Percentiles rank a stretch among this genome's conserved stretches.
These are phyloP conservation scores for Linderina pennispora DNA, from an alignment of 192 early-diverging fungal species.

Conservation along the genomic window DNA sequence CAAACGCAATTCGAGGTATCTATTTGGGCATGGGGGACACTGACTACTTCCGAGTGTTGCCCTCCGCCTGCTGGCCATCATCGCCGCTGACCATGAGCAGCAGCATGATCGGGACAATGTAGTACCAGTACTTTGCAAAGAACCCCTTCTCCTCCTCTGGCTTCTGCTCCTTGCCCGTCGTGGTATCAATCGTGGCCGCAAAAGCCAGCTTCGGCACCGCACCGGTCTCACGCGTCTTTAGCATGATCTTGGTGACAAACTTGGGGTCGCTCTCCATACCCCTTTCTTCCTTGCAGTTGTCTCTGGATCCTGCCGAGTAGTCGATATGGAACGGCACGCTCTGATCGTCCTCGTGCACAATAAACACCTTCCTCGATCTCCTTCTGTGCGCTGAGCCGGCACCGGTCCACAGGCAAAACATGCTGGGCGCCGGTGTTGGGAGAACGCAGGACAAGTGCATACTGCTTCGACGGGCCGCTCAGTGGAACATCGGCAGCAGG, in stretches of 20 bases:
- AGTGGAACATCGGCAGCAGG: background rate
- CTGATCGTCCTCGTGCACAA: slow-evolving; percentile 13
- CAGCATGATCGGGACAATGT: slow-evolving; percentile 46
- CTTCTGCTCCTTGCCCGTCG: slow-evolving; percentile 38
- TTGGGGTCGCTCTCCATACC: background rate
- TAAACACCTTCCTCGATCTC: slow-evolving; percentile 32
- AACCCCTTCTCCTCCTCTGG: slow-evolving; percentile 48
- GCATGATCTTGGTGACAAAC: slow-evolving; percentile 11
- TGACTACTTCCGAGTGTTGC: slow-evolving; percentile 8
- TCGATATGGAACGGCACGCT: slow-evolving; percentile 29
- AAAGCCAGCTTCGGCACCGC: slow-evolving; percentile 25
- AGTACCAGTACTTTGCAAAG: slow-evolving; percentile 56
- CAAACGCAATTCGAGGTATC: no score
- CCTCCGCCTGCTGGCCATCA: slow-evolving; percentile 40
- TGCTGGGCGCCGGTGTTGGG: slow-evolving; percentile 9
- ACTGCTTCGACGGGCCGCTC: slow-evolving; percentile 3
- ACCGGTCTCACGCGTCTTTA: slow-evolving; percentile 14
- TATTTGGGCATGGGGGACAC: background rate
- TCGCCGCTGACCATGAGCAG: slow-evolving; percentile 36
- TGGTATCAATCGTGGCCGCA: slow-evolving; percentile 17
- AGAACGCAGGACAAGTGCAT: slow-evolving; percentile 20
- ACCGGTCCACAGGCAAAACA: slow-evolving; percentile 12
- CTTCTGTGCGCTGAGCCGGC: slow-evolving; percentile 16
- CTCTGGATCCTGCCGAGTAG: slow-evolving; percentile 24
- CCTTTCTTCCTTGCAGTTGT: slow-evolving; percentile 9